These are phyloP conservation scores for Rhizopogon roseolus DNA, from an alignment of 768 basidiomycete genomes.

Conservation along the genomic window DNA sequence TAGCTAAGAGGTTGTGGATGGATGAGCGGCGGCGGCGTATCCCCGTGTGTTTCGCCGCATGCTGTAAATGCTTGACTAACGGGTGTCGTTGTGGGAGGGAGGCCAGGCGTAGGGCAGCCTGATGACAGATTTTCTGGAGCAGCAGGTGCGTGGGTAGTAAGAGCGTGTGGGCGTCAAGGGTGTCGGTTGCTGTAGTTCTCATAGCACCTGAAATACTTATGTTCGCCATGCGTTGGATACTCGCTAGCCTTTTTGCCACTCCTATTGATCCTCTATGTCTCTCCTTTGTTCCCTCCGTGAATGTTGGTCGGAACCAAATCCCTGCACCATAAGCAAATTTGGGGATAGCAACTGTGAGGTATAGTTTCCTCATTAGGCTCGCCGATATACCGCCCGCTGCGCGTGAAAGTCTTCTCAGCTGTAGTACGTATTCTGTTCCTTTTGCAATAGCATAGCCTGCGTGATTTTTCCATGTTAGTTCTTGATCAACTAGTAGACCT, in stretches of 20 bases:
- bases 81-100: slow-evolving; percentile 10
- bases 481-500: background rate
- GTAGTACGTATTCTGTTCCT: too few relatives aligned
- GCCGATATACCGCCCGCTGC: too few relatives aligned
- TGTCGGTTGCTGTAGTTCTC: slow-evolving; percentile 6
- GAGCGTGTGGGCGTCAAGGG: slow-evolving; percentile 1
- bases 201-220: slow-evolving; percentile 14
- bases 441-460: too few relatives aligned
- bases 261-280: too few relatives aligned
- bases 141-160: slow-evolving; percentile 4
- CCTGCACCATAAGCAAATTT: too few relatives aligned
- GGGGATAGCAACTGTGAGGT: too few relatives aligned
- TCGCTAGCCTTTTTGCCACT: background rate
- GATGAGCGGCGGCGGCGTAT: background rate
- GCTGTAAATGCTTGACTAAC: background rate
- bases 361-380: too few relatives aligned
- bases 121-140: background rate
- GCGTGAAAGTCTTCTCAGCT: too few relatives aligned
- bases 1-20: slow-evolving; percentile 9
- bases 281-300: too few relatives aligned
- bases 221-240: slow-evolving; percentile 13
- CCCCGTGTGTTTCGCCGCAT: background rate
- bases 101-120: slow-evolving; percentile 2
- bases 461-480: background rate
- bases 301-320: too few relatives aligned